Percentiles rank a stretch among this genome's conserved stretches.
Evolutionary conservation across 176 grass and related monocot genomes (phyloP).

Genomic region (Triticum urartu): DNA sequence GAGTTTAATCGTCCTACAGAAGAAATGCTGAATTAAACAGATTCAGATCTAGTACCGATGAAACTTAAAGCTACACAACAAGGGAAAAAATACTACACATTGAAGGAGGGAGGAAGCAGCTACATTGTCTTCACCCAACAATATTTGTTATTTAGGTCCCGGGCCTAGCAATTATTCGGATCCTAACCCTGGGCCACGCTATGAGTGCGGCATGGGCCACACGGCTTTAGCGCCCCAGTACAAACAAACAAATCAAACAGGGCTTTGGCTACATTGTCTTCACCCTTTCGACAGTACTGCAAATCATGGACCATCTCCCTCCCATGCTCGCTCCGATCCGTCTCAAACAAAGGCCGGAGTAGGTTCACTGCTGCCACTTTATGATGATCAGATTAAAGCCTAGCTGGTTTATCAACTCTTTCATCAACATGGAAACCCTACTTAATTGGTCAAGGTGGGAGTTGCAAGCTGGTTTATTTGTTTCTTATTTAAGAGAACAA

Average conservation of each 20-base stretch:
- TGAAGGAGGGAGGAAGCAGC: neutral
- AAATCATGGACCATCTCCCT: conserved; percentile 29
- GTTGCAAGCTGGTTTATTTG: neutral
- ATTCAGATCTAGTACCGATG: neutral
- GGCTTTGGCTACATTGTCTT: conserved; percentile 27
- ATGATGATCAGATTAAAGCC: neutral
- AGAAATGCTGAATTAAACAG: neutral
- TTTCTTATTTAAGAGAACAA: neutral
- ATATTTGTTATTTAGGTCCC: neutral
- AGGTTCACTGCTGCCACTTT: conserved; percentile 27
- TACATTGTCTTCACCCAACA: neutral
- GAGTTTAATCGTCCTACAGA: neutral
- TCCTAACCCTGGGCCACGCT: conserved; percentile 17
- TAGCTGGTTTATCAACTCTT: neutral
- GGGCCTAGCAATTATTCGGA: conserved; percentile 26
- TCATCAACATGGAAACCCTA: conserved; percentile 1
- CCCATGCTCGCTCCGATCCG: neutral
- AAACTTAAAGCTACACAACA: neutral
- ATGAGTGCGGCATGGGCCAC: conserved; percentile 24
- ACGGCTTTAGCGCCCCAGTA: neutral
- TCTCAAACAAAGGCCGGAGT: conserved; percentile 12
- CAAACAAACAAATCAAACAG: conserved; percentile 41
- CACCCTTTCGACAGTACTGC: neutral
- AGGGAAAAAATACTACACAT: neutral
- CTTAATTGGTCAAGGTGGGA: neutral